Base-by-base conservation (phyloP, 2,329 filamentous ascomycete species). In the Diplodia scrobiculata region DNA sequence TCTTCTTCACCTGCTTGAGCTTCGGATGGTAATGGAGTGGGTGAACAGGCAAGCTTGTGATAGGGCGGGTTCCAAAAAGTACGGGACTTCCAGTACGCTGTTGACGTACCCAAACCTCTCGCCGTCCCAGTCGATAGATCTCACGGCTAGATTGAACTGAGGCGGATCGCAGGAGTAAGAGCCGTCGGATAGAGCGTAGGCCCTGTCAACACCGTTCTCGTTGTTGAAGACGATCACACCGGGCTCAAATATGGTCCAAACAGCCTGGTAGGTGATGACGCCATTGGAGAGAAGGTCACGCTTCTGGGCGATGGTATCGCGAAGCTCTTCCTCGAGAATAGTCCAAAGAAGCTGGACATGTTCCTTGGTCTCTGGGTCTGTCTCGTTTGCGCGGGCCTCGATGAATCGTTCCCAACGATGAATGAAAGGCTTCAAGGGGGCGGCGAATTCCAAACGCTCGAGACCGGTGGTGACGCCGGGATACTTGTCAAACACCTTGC, bases 1-100 rank as follows among this genome's bases (percentile, higher is more conserved):
- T 69, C 14, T 72, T 60, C 27, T 73, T 75, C 25, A 83, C 64
- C 5, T 72, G 67, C 2, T 75, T 71, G 34, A 74, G 69, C 9
- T 79, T 70, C 1, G 68, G 45, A 68, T 82, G 79, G 66, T 75
- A 79, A 0, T 72, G 68, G 1, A 82, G 68, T 0, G 81, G 81
- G 54, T 73, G 80, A 0, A 73, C 75, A 3, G 73, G 67, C 6
- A 83, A 72, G 0, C 72, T 72, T 4, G 70, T 72, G 66, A 81
- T 81, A 5, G 73, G 70, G 7, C 68, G 68, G 1, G 80, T 83
- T 5, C 82, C 80, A 29, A 58, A 64, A 70, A 73, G 7, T 29
- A 41, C 64, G 68, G 45, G 25, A 72, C 67, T 10, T 55, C 29
- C 17, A 74, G 67, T 5, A 17, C 50, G 38, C 70, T 51, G n/a